Base-by-base conservation (phyloP, 768 basidiomycete genomes). In the Kwoniella mangroviensis region DNA sequence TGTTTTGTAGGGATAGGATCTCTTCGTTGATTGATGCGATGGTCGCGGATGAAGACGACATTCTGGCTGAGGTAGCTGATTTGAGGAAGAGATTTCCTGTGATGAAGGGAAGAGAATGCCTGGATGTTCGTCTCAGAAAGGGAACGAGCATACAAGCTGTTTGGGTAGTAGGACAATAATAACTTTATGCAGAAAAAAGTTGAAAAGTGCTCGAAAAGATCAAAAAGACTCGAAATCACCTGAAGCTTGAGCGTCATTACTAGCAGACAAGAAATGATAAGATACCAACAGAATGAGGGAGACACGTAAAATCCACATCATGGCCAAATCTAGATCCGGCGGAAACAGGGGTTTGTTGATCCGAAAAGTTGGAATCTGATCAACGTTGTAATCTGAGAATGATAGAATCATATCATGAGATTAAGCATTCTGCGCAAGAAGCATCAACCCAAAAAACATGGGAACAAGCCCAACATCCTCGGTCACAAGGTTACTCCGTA, bases 1-100 rank as follows among this genome's bases (percentile, higher is more conserved):
- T 60, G 41, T 49, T 55, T 60, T 80, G 78, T 5, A 83, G 75
- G 26, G 69, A 71, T 15, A 78, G 61, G 55, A 83, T 79, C 19
- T 71, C 71, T 41, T 75, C 75, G 34, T 67, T 42, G 34, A 78
- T 68, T 45, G 73, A 64, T 12, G 58, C 42, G 17, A 60, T 43
- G 41, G 68, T 52, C 17, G 61, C 26, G 3, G 64, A n/a, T 2
- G 68, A 54, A 10, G 41, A 51, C 1, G 70, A 66, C 65, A 67
- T 66, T 45, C 24, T 71, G 65, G 53, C 40, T 43, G 11, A 17
- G 22, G 53, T 17, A 2, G 57, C 34, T 4, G 22, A 19, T 59
- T 12, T 40, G 43, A 15, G 4, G 17, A 42, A 24, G 15, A 2
- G 13, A 11, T 22, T 5, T 40, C n/a, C 5, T 1, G 34, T 42